Evolutionary conservation across 1,139 yeast species (phyloP).

Genomic region (Candida buenavistaensis): DNA sequence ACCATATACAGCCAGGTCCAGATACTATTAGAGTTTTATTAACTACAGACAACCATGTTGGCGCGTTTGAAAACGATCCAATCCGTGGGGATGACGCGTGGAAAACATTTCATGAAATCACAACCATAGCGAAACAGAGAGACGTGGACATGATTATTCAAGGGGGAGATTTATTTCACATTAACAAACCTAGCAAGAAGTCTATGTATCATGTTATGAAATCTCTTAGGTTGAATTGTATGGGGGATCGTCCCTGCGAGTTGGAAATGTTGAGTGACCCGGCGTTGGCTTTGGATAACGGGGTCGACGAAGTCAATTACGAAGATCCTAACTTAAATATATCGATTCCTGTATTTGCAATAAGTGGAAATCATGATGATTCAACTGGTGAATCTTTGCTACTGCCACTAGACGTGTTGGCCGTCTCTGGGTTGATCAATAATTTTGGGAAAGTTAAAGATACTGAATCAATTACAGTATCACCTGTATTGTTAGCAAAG

Average conservation of each 20-base stretch:
- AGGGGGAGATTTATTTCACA: conserved; percentile 91
- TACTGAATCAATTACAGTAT: conserved; percentile 69
- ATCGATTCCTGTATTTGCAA: conserved; percentile 90
- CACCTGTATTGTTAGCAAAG: conserved; percentile 81
- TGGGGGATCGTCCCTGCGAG: conserved; percentile 89
- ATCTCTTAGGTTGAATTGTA: conserved; percentile 67
- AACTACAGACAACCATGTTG: conserved; percentile 97
- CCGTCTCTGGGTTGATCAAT: conserved; percentile 80
- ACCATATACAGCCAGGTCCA: conserved; percentile 41
- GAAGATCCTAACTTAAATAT: conserved; percentile 90
- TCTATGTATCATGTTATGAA: conserved; percentile 83
- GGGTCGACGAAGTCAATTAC: conserved; percentile 72
- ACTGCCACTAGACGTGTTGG: conserved; percentile 85
- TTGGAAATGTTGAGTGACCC: conserved; percentile 85
- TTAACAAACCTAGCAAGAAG: conserved; percentile 85
- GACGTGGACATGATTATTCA: conserved; percentile 91
- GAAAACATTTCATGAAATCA: conserved; percentile 81
- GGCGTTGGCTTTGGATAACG: conserved; percentile 53
- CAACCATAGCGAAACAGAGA: conserved; percentile 64
- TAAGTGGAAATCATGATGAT: conserved; percentile 96
- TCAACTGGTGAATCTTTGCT: conserved; percentile 86
- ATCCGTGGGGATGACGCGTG: conserved; percentile 90
- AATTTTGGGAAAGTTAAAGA: conserved; percentile 85
- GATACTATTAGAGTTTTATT: conserved; percentile 75
- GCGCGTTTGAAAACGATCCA: conserved; percentile 87